A percentile compares a stretch with the other conserved stretches of the same genome.
phyloP scores from a whole-genome alignment of 2,329 filamentous ascomycete genomes.

The Clathrospora elynae region DNA sequence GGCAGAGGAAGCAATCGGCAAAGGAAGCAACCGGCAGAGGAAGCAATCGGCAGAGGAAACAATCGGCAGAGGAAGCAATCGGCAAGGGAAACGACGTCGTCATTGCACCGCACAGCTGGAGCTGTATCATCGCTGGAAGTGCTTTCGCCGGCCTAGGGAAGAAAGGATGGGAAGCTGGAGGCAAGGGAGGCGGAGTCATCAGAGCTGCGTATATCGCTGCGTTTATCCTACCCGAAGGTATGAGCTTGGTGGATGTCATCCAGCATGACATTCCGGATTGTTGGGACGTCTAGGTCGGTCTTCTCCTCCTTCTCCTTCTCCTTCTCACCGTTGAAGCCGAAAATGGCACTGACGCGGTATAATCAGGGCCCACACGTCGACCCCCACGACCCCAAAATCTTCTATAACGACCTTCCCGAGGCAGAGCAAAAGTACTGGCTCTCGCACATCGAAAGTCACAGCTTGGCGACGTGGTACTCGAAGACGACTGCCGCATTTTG shows the following conservation, averaged over 20 bases:
- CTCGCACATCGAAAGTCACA: conserved; percentile 28
- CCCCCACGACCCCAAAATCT: conserved; percentile 13
- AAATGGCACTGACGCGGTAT: background rate
- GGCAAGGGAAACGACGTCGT: conserved; percentile 49
- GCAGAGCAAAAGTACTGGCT: conserved; percentile 31
- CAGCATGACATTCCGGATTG: conserved; percentile 31
- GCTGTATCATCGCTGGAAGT: conserved; percentile 50
- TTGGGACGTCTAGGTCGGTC: conserved; percentile 33
- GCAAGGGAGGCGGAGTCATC: conserved; percentile 49
- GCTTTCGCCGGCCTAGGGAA: conserved; percentile 45
- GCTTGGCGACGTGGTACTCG: conserved; percentile 31
- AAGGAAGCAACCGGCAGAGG: no score
- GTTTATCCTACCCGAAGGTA: conserved; percentile 45
- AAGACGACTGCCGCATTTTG: conserved; percentile 39
- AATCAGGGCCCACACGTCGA: conserved; percentile 4
- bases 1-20: no score
- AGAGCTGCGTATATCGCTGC: conserved; percentile 45
- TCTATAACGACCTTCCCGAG: conserved; percentile 40
- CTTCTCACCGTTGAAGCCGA: no score
- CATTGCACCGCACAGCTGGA: conserved; percentile 53
- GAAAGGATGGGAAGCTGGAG: conserved; percentile 38
- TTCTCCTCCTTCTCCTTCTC: background rate
- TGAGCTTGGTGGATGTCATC: conserved; percentile 39
- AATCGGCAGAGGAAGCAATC: no score
- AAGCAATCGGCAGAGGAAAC: no score